Percentiles rank a stretch among this genome's conserved stretches.
phyloP scores from a whole-genome alignment of 257 asterid species.

The Asclepias syriaca region DNA sequence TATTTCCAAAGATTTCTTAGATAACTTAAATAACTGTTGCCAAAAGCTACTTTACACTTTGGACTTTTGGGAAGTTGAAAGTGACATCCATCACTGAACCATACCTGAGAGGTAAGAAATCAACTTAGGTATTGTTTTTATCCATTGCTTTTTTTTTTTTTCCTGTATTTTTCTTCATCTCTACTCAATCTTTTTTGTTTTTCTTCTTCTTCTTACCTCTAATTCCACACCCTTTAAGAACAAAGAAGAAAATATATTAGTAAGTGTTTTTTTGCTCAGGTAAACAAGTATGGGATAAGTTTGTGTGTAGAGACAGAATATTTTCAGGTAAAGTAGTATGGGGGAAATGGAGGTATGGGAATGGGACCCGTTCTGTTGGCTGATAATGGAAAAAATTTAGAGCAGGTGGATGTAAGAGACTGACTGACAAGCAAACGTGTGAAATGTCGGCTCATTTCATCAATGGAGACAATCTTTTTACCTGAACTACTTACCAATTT shows the following conservation, averaged over 20 bases:
- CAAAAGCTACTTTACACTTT: not conserved
- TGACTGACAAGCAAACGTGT: conserved; percentile 9
- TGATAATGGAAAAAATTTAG: not conserved
- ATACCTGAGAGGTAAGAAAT: not conserved
- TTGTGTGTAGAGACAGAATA: no score
- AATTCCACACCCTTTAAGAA: not conserved
- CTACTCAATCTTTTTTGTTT: not conserved
- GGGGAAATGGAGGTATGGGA: not conserved
- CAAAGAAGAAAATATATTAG: not conserved
- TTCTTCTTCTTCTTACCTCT: not conserved
- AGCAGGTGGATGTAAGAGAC: not conserved
- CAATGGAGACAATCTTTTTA: not conserved
- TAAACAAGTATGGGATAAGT: no score
- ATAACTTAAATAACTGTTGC: not conserved
- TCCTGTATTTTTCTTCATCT: not conserved
- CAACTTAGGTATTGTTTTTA: not conserved
- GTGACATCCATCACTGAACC: not conserved
- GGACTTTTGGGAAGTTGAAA: not conserved
- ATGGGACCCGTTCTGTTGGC: not conserved
- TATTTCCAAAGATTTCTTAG: not conserved
- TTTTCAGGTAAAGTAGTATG: not conserved
- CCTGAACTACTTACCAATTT: not conserved
- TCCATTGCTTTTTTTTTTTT: no score
- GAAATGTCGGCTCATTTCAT: not conserved
- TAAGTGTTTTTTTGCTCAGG: not conserved